Percentiles rank a stretch among this genome's conserved stretches.
phyloP scores from a whole-genome alignment of 1,284 basidiomycete species.

The Ganoderma sp. region DNA sequence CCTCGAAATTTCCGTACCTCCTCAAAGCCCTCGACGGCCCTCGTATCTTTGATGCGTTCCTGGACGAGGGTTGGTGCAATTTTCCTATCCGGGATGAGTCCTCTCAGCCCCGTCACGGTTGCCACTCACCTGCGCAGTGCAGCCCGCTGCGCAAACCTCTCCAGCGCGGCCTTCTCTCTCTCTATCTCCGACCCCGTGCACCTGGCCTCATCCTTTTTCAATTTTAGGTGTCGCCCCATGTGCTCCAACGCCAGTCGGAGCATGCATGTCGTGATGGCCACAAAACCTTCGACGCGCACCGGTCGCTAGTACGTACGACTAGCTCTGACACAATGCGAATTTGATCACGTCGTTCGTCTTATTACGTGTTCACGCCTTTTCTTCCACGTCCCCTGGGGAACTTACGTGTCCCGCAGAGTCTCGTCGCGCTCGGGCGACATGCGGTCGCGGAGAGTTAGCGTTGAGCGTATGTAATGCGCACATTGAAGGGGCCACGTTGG shows the following conservation, averaged over 20 bases:
- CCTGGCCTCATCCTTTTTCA: not conserved
- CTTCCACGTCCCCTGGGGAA: not conserved
- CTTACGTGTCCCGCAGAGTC: not conserved
- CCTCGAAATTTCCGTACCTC: not conserved
- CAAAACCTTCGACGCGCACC: not conserved
- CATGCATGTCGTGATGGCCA: not conserved
- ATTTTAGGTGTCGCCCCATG: not conserved
- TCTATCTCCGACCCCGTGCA: not conserved
- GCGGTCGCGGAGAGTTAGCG: not conserved
- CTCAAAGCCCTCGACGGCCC: not conserved
- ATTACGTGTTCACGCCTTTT: not conserved
- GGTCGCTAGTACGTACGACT: not conserved
- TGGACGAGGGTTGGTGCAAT: not conserved
- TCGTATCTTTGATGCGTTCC: not conserved
- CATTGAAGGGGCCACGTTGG: not conserved
- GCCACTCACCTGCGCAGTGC: not conserved
- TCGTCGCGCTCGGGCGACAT: not conserved
- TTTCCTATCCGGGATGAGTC: constrained; percentile 1
- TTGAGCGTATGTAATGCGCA: not conserved
- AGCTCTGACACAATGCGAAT: not conserved
- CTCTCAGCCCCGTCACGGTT: not conserved
- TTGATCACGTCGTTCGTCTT: not conserved
- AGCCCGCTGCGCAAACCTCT: not conserved
- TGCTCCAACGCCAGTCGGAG: not conserved
- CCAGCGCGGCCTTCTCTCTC: not conserved